Base-by-base conservation (phyloP, 2,329 filamentous ascomycete genomes). In the Fusarium devonianum region DNA sequence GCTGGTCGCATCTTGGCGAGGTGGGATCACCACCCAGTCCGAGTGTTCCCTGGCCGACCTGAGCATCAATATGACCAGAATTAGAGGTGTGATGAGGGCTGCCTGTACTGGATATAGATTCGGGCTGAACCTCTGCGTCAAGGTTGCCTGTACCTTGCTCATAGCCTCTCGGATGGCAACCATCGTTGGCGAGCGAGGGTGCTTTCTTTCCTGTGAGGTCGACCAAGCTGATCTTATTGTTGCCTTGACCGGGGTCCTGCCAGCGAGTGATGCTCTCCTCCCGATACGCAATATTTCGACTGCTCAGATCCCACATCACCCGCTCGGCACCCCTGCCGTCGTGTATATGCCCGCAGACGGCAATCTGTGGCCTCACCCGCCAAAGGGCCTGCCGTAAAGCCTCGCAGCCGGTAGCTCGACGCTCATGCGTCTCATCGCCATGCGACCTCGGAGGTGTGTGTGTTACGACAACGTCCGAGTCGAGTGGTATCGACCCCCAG, bases 321-420 rank as follows among this genome's bases (percentile, higher is more conserved):
- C 82, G 73, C 63, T 86, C 78, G 8, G 77, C 83, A 10, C 88
- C 88, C 57, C 88, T 75, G 4, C 79, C 85, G 53, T 84, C 81
- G 67, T 92, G 88, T 21, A 90, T 81, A 68, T 92, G 89, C 1
- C 89, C 88, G 63, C 85, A 91, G 13, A 92, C 75, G 14, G 83
- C 82, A 37, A 92, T 72, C 43, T 76, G 74, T 5, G 89, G 88
- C 28, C 85, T 76, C 3, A 88, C 79, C 5, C 79, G 73, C 77
- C 80, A 82, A 17, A 91, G 71, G 0, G 79, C 77, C 40, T 75
- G 72, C 7, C 79, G 71, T 11, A 92, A 75, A 11, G 74, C 77
- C 58, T 83, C 78, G 63, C 88, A 92, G 2, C 88, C 88, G 17
- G 72, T 71, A 3, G 73, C 68, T 25, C 69, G 68, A 9, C 71